Evolutionary conservation across 1,284 basidiomycete genomes (phyloP), one percentile per base, ranked within the genome.

Genomic region (Ceratobasidium theobromae): DNA sequence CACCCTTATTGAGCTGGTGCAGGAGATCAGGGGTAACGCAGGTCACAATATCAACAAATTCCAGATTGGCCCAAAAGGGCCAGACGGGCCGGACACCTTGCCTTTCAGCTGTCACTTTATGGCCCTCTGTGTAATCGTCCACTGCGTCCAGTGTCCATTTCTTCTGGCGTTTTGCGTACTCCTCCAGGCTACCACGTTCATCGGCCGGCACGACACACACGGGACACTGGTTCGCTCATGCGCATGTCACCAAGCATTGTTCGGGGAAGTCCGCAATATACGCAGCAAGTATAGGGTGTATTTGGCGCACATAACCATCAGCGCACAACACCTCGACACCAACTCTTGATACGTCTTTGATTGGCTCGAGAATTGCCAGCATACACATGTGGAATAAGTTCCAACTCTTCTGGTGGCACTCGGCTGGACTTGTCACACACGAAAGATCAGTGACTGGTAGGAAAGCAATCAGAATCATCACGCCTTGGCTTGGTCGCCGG

Each of bases 1-100:
- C 70, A 0, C 77, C 77, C 60, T 78, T 78, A 70, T 76, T 77
- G 48, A 79, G 16, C 57, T 81, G 77, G 65, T 80, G 78, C 1
- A 80, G 75, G 1, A 79, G 66, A 67, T 80, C 78, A 6, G 76
- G 74, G 1, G 75, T 70, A 0, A 79, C 35, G 4, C 76, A 68
- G 5, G 41, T 41, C 1, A 16, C 54, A 11, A 57, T 11, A 27
- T 46, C 27, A 16, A 57, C 3, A 8, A 25, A 28, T 0, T 1
- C 4, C 23, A 30, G 28, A 12, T 21, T 16, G 14, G 0, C 30
- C 54, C 54, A 57, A 8, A 41, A 57, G 28, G 41, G 54, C 25
- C 9, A 14, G 12, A 54, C 18, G 25, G 38, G 18, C n/a, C 46
- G 53, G 32, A 62, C 21, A 16, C 65, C 67, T 1, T 27, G 11